Conservation (phyloP, 345 rosid species). For the Toxicodendron radicans region DNA sequence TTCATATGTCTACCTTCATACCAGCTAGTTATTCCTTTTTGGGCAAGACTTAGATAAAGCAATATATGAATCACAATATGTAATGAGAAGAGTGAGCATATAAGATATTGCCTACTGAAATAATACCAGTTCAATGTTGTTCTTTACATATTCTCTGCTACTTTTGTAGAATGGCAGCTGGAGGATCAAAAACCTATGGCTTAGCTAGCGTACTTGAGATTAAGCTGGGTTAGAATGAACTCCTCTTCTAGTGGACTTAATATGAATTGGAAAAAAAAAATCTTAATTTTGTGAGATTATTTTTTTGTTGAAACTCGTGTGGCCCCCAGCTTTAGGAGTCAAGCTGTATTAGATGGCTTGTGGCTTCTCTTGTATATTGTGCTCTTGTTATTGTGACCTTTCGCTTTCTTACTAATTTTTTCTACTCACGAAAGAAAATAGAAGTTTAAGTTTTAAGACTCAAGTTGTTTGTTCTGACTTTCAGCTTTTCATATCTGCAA, state of each 20-base stretch:
- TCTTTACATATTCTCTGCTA: background rate
- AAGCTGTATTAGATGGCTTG: background rate
- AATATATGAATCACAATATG: background rate
- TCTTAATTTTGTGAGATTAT: background rate
- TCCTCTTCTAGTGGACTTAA: background rate
- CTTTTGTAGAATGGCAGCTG: background rate
- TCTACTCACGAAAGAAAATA: background rate
- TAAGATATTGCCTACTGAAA: background rate
- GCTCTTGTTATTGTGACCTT: background rate
- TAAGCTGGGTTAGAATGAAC: background rate
- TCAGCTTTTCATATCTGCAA: no score
- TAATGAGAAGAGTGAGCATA: background rate
- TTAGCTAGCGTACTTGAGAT: background rate
- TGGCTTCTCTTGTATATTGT: background rate
- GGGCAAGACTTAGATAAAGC: background rate
- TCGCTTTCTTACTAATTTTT: background rate
- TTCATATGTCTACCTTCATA: no score
- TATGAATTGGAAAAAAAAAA: background rate
- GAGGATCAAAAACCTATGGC: background rate
- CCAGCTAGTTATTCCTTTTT: background rate
- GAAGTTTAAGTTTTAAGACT: background rate
- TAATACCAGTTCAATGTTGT: background rate
- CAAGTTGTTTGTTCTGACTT: background rate
- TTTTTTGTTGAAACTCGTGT: background rate
- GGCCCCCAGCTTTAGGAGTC: conserved; percentile 2